Evolutionary conservation across 2,329 filamentous ascomycete genomes (phyloP).

Genomic region (Calonectria honghensis): DNA sequence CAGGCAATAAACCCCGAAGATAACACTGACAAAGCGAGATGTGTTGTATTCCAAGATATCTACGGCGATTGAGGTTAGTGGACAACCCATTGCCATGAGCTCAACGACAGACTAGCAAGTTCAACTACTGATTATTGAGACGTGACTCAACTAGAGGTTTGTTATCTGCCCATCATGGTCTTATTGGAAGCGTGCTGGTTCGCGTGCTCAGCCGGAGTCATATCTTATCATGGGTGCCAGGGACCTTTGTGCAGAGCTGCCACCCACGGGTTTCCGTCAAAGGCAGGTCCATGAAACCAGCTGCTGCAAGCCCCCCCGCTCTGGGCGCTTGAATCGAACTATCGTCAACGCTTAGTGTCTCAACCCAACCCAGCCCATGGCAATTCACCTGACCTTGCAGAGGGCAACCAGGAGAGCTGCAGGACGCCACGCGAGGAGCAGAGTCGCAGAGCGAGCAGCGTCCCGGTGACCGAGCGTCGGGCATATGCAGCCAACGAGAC

Average conservation of each 20-base stretch:
- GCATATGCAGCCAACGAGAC: constrained; percentile 43
- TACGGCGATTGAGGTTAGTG: neutral
- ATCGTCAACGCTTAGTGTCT: neutral
- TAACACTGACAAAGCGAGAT: neutral
- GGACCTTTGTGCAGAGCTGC: constrained; percentile 29
- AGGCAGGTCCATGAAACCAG: constrained; percentile 29
- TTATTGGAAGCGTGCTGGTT: neutral
- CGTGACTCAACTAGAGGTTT: neutral
- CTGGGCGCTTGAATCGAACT: constrained; percentile 13
- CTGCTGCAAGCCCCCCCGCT: neutral
- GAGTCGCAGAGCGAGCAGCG: neutral
- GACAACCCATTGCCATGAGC: neutral
- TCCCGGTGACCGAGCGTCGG: constrained; percentile 12
- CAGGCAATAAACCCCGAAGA: neutral
- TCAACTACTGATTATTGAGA: neutral
- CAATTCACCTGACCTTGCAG: constrained; percentile 29
- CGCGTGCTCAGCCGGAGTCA: neutral
- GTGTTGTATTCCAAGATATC: neutral
- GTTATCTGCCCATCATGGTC: too few species aligned
- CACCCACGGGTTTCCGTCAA: constrained; percentile 21
- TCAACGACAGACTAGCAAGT: neutral
- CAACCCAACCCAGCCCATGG: constrained; percentile 26
- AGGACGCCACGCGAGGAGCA: constrained; percentile 7
- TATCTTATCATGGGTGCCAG: constrained; percentile 11
- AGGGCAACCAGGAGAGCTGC: constrained; percentile 18